A percentile compares a stretch with the other conserved stretches of the same genome.
Evolutionary conservation across 2,329 filamentous ascomycete genomes (phyloP).

Genomic region (Colletotrichum gigasporum): DNA sequence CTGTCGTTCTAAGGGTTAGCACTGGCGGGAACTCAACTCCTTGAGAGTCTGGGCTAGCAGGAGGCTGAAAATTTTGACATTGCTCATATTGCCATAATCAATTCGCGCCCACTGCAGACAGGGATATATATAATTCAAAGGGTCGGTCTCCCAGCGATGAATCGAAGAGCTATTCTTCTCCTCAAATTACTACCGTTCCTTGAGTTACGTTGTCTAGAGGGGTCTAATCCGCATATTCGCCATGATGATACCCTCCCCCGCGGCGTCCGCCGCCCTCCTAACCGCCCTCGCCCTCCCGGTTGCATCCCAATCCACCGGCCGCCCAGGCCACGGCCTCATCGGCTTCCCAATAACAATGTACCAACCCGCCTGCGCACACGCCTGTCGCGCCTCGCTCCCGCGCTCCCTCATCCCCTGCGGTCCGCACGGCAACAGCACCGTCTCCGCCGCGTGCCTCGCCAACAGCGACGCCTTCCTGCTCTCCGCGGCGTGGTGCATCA

Average conservation of each 20-base stretch:
- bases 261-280: no score
- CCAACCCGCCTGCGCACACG: slow-evolving; percentile 46
- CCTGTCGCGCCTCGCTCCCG: slow-evolving; percentile 42
- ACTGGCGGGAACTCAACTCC: no score
- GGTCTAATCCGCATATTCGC: no score
- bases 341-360: slow-evolving; percentile 36
- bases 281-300: not conserved
- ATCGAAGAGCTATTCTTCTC: not conserved
- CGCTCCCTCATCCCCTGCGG: slow-evolving; percentile 28
- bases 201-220: no score
- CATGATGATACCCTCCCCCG: no score
- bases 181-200: not conserved
- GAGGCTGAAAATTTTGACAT: no score
- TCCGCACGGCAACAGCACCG: not conserved
- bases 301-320: not conserved
- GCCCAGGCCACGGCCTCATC: not conserved
- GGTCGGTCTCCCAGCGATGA: no score
- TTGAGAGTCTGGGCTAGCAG: no score
- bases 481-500: slow-evolving; percentile 38
- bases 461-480: slow-evolving; percentile 36
- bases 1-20: no score
- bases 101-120: no score
- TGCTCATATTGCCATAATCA: no score
- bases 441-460: slow-evolving; percentile 33
- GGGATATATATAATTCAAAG: no score